phyloP scores from a whole-genome alignment of 441 rosid species.

The Hura crepitans region DNA sequence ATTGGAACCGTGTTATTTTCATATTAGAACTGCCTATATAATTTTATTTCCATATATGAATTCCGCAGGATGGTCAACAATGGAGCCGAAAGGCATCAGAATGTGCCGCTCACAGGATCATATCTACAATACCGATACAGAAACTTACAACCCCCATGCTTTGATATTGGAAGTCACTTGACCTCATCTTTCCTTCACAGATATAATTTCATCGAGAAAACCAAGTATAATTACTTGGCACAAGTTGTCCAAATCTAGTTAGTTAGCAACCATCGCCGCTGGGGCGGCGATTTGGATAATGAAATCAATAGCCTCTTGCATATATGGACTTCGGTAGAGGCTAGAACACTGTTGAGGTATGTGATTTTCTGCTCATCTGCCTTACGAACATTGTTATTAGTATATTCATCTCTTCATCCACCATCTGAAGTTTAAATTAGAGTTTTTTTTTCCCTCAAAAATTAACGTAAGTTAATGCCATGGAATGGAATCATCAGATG shows the following conservation, averaged over 20 bases:
- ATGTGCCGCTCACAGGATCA: no score
- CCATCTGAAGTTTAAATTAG: conserved; percentile 39
- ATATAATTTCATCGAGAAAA: no score
- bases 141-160: no score
- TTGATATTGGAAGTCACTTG: no score
- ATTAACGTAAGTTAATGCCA: background rate
- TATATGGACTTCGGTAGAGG: conserved; percentile 71
- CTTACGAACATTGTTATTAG: conserved; percentile 58
- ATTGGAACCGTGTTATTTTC: no score
- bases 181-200: no score
- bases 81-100: no score
- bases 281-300: conserved; percentile 57
- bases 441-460: no score
- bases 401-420: conserved; percentile 70
- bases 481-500: background rate
- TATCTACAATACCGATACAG: no score
- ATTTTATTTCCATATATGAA: no score
- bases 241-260: conserved; percentile 30
- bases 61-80: no score
- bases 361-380: conserved; percentile 56
- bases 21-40: no score
- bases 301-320: conserved; percentile 54
- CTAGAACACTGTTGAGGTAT: conserved; percentile 52
- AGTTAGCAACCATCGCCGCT: conserved; percentile 45
- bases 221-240: background rate